These are phyloP conservation scores for Mortierella claussenii DNA, from an alignment of 192 early-diverging fungal genomes.

Conservation along the genomic window DNA sequence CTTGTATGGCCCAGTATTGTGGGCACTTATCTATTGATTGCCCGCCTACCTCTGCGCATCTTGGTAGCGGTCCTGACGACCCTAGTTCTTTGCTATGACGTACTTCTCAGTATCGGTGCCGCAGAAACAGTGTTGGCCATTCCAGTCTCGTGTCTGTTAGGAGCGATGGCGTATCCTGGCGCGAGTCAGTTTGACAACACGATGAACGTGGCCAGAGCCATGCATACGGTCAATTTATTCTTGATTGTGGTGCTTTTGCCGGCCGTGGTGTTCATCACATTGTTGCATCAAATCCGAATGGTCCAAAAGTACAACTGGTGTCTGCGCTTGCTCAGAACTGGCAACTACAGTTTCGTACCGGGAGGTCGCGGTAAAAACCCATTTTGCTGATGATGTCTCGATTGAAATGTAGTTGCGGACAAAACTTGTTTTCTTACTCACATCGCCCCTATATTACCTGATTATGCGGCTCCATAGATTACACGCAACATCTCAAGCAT, in stretches of 20 bases:
- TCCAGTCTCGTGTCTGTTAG: conserved; percentile 38
- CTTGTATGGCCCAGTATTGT: conserved; percentile 36
- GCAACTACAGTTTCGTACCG: conserved; percentile 48
- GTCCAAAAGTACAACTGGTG: conserved; percentile 55
- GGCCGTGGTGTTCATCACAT: conserved; percentile 30
- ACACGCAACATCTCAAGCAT: conserved; percentile 50
- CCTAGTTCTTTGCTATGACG: conserved; percentile 44
- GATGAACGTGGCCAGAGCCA: conserved; percentile 51
- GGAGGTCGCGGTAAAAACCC: conserved; percentile 50
- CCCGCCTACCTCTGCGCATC: conserved; percentile 41
- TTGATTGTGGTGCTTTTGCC: conserved; percentile 37
- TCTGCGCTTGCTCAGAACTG: conserved; percentile 32
- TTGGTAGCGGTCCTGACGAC: conserved; percentile 45
- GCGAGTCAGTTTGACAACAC: conserved; percentile 45
- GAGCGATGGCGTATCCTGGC: conserved; percentile 38
- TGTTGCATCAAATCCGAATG: conserved; percentile 46
- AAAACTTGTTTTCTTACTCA: too few species aligned
- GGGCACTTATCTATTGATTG: conserved; percentile 34
- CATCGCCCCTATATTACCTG: background rate
- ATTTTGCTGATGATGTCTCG: too few species aligned
- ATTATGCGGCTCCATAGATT: conserved; percentile 16
- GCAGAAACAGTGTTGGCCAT: conserved; percentile 40
- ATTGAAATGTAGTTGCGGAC: too few species aligned
- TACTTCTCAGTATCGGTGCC: conserved; percentile 38
- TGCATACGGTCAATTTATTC: conserved; percentile 50